These are phyloP conservation scores for Pyrenochaeta sp. DNA, from an alignment of 2,329 filamentous ascomycete species.

Conservation along the genomic window DNA sequence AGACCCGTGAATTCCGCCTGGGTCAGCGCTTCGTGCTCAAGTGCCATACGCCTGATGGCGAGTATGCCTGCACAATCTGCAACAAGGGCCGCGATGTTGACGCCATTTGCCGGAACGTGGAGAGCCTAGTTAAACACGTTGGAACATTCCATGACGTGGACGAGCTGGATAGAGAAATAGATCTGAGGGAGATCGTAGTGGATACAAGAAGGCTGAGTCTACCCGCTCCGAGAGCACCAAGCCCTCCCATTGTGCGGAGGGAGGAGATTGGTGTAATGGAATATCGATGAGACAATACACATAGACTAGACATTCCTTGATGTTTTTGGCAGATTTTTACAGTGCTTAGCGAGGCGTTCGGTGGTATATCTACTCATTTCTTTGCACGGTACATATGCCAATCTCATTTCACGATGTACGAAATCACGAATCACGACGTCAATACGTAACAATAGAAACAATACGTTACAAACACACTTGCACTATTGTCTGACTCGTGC, in stretches of 20 bases:
- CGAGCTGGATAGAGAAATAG: constrained; percentile 43
- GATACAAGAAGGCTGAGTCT: constrained; percentile 28
- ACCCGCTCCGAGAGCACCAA: constrained; percentile 25
- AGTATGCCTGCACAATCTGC: constrained; percentile 50
- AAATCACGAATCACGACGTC: constrained; percentile 2
- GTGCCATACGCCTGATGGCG: constrained; percentile 47
- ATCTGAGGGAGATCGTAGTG: constrained; percentile 38
- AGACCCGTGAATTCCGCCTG: constrained; percentile 47
- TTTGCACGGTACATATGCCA: not conserved
- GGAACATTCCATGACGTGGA: constrained; percentile 42
- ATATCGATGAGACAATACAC: constrained; percentile 18
- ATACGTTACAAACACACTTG: too few species aligned
- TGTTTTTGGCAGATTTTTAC: not conserved
- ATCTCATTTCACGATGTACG: constrained; percentile 5
- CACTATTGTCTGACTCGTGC: too few species aligned
- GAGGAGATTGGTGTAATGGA: constrained; percentile 23
- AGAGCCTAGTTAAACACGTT: constrained; percentile 48
- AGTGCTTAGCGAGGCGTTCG: constrained; percentile 10
- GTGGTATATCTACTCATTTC: not conserved
- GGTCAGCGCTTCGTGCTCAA: constrained; percentile 50
- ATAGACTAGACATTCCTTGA: not conserved
- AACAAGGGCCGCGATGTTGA: constrained; percentile 43
- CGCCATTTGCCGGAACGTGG: constrained; percentile 45
- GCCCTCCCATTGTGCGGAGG: constrained; percentile 20
- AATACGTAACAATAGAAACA: not conserved